Conservation (phyloP, 139 green algal species). For the Chlamydomonas schloesseri region DNA sequence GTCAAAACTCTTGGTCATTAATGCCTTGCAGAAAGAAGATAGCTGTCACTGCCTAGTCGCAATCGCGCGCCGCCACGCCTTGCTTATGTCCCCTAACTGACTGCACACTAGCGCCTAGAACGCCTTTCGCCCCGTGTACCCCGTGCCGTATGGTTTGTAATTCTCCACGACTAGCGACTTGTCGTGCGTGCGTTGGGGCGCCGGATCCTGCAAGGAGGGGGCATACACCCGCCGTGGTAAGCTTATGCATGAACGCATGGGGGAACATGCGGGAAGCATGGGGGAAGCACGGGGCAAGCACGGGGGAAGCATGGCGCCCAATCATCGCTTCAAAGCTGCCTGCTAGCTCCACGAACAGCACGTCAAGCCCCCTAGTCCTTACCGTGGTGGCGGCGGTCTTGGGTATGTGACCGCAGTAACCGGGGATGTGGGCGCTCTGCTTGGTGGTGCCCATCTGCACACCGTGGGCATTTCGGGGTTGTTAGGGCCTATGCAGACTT, state of each 20-base stretch:
- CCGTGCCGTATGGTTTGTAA: conserved; percentile 32
- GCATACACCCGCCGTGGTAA: background rate
- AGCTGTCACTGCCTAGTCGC: too few species aligned
- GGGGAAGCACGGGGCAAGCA: background rate
- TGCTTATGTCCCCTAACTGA: too few species aligned
- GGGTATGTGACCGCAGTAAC: conserved; percentile 33
- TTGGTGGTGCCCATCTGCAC: conserved; percentile 40
- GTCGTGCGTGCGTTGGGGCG: background rate
- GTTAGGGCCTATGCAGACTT: too few species aligned
- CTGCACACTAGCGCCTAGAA: background rate
- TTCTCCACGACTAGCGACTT: conserved; percentile 31
- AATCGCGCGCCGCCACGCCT: too few species aligned
- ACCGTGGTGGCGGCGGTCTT: background rate
- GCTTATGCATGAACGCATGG: background rate
- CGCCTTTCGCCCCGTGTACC: conserved; percentile 35
- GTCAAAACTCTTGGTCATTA: too few species aligned
- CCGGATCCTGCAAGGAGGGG: conserved; percentile 9
- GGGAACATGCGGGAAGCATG: background rate
- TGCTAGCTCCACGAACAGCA: background rate
- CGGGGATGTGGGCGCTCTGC: conserved; percentile 23
- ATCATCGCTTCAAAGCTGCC: background rate
- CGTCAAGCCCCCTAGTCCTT: background rate
- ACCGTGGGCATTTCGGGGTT: too few species aligned
- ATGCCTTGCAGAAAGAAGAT: too few species aligned
- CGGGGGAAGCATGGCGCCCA: background rate